phyloP scores from a whole-genome alignment of 2,329 filamentous ascomycete species.

The Kalaharituber pfeilii region DNA sequence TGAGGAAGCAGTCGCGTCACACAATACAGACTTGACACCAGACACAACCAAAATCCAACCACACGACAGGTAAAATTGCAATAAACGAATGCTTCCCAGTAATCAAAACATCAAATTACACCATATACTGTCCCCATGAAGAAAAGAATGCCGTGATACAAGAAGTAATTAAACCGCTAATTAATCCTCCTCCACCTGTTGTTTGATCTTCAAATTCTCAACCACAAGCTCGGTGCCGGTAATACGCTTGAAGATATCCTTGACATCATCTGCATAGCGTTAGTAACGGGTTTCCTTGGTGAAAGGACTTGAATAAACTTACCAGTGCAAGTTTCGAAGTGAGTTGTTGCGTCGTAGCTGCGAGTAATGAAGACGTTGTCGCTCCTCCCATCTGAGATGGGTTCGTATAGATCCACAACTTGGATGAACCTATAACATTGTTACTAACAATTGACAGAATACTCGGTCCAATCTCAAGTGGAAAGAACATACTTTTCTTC shows the following conservation, averaged over 20 bases:
- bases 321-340: constrained; percentile 80
- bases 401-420: constrained; percentile 76
- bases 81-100: not conserved
- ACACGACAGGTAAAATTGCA: not conserved
- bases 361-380: constrained; percentile 96
- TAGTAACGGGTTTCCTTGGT: constrained; percentile 2
- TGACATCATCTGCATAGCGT: constrained; percentile 61
- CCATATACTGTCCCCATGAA: constrained; percentile 1
- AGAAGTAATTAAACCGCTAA: constrained; percentile 17
- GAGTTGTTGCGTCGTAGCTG: constrained; percentile 94
- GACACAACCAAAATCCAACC: not conserved
- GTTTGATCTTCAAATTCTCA: constrained; percentile 60
- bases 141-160: not conserved
- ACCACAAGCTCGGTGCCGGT: constrained; percentile 74
- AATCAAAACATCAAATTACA: constrained; percentile 3
- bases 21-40: no score
- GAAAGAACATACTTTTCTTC: constrained; percentile 56
- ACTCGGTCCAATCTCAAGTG: no score
- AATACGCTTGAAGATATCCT: constrained; percentile 74
- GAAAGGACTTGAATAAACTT: constrained; percentile 19
- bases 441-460: constrained; percentile 6
- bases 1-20: no score
- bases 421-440: constrained; percentile 13
- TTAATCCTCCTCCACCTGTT: constrained; percentile 9
- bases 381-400: constrained; percentile 58